Conservation (phyloP, 1,284 basidiomycete genomes). For the Puccinia triticina region DNA sequence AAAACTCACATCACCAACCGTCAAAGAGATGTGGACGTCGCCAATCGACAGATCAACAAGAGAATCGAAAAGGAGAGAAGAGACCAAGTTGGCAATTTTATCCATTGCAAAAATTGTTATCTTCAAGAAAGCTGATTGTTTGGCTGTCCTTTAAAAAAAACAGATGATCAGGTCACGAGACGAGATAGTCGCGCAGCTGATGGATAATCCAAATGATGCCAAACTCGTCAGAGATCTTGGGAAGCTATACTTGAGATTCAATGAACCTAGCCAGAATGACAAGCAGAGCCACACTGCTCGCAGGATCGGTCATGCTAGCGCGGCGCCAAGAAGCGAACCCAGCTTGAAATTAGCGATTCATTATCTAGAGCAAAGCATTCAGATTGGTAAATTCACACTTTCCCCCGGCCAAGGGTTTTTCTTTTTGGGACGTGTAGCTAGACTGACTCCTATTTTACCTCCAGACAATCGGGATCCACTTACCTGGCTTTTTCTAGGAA, state of each 20-base stretch:
- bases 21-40: constrained; percentile 33
- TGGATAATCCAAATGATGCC: constrained; percentile 33
- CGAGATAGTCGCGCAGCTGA: constrained; percentile 28
- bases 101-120: not conserved
- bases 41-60: constrained; percentile 33
- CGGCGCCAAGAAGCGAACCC: constrained; percentile 34
- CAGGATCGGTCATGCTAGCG: not conserved
- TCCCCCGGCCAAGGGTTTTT: not conserved
- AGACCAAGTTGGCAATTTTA: constrained; percentile 25
- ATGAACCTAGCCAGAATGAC: constrained; percentile 23
- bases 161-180: constrained; percentile 40
- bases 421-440: not conserved
- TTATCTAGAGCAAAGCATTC: constrained; percentile 46
- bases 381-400: constrained; percentile 22
- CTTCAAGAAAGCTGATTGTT: not conserved
- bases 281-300: not conserved
- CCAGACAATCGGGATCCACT: constrained; percentile 42
- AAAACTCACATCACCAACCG: constrained; percentile 25
- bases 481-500: constrained; percentile 33
- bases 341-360: constrained; percentile 45
- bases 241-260: constrained; percentile 39
- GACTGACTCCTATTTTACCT: not conserved
- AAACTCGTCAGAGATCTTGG: constrained; percentile 32
- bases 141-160: not conserved
- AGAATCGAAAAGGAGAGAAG: constrained; percentile 38